Conservation (phyloP, 2,329 filamentous ascomycete species). For the Penicillium expansum region DNA sequence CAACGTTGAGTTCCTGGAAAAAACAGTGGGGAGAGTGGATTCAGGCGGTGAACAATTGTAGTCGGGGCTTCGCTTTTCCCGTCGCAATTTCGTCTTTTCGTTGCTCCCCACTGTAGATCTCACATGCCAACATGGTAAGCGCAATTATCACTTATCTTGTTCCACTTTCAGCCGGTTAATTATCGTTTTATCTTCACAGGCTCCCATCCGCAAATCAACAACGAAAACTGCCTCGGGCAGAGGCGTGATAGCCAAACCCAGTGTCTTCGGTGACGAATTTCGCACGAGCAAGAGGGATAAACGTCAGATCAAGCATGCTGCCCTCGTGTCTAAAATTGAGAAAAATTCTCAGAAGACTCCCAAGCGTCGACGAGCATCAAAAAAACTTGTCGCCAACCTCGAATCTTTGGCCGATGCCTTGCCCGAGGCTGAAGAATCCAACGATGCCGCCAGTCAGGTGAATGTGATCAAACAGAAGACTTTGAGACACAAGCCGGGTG, state of each 20-base stretch:
- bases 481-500: conserved; percentile 70
- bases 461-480: conserved; percentile 74
- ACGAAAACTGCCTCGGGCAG: conserved; percentile 17
- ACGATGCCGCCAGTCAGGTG: conserved; percentile 50
- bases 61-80: conserved; percentile 8
- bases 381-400: conserved; percentile 75
- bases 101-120: conserved; percentile 6
- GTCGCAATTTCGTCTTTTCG: conserved; percentile 5
- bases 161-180: conserved; percentile 14
- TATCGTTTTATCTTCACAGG: conserved; percentile 21
- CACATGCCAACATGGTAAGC: conserved; percentile 13
- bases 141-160: conserved; percentile 3
- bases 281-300: conserved; percentile 78
- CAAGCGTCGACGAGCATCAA: conserved; percentile 67
- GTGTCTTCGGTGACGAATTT: conserved; percentile 50
- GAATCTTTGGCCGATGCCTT: conserved; percentile 77
- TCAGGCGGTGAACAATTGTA: conserved; percentile 6
- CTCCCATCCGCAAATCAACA: conserved; percentile 26
- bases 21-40: conserved; percentile 12
- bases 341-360: conserved; percentile 57
- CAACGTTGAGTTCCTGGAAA: conserved; percentile 15
- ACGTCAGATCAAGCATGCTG: conserved; percentile 73
- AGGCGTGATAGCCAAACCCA: conserved; percentile 12
- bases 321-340: conserved; percentile 73
- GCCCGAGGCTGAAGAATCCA: conserved; percentile 57